Evolutionary conservation across 2,329 filamentous ascomycete species (phyloP), one percentile per base, ranked within the genome.

Genomic region (Curvularia verruculosa): DNA sequence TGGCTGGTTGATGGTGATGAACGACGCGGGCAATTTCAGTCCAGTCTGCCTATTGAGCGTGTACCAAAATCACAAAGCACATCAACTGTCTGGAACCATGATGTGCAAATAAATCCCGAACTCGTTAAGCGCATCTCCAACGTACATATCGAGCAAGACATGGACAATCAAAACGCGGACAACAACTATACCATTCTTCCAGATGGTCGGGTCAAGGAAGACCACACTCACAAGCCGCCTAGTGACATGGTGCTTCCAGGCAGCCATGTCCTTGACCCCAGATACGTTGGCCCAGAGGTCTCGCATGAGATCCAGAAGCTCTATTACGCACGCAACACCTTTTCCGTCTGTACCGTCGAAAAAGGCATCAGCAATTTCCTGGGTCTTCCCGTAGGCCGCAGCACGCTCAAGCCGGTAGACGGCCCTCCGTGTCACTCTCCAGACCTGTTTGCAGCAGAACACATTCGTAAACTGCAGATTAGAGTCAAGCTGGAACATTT

Each of bases 401-500:
- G 43, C 37, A 23, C 50, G 18, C 23, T 34, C 15, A 43, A 36
- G n/a, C 48, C 41, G 24, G 7, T 37, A 5, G 19, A 36, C 41
- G 58, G 31, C 9, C 21, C 24, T 34, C 15, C 19, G 36, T 1
- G 21, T 10, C 19, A 34, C 9, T n/a, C 49, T 2, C n/a, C 49
- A 3, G 54, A 48, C 19, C 41, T 67, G 8, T 41, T 48, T 10
- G 66, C 61, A 18, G 40, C 58, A 15, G 52, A 66, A 6, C 45
- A 66, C 18, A 58, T 69, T 3, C 47, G 49, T 5, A 56, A 63
- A 15, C 52, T 71, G n/a, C 66, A 71, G 39, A 48, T 71, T 19
- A 64, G 69, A 6, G 18, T 71, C 48, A 71, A 71, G 41, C 56
- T 54, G 13, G 68, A 71, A 41, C 65, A 69, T 21, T 63, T 61